Conservation (phyloP, 1,284 basidiomycete species). For the Malassezia obtusa region DNA sequence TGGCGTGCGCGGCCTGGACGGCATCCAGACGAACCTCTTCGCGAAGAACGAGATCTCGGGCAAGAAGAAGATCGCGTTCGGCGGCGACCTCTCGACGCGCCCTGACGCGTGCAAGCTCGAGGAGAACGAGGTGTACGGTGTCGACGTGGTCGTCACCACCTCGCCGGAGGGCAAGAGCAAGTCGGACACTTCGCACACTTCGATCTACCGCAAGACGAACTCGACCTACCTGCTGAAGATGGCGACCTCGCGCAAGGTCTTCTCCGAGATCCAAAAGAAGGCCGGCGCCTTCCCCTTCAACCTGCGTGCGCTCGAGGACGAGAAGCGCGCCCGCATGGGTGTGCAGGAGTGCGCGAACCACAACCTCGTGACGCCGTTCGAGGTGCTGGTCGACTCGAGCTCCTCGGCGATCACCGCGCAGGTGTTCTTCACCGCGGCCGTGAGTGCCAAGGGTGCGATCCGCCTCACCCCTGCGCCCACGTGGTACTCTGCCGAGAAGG, state of each 20-base stretch:
- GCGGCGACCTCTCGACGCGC: constrained; percentile 29
- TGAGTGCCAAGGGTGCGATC: constrained; percentile 62
- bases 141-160: constrained; percentile 69
- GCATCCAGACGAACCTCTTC: constrained; percentile 80
- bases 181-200: constrained; percentile 74
- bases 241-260: constrained; percentile 88
- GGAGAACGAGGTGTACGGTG: constrained; percentile 89
- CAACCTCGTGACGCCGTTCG: constrained; percentile 76
- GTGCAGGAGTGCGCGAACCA: constrained; percentile 92
- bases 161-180: constrained; percentile 55
- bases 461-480: constrained; percentile 73
- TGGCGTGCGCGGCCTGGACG: constrained; percentile 38
- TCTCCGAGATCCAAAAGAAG: constrained; percentile 94
- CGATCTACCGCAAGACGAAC: constrained; percentile 82
- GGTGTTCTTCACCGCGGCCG: constrained; percentile 89
- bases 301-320: constrained; percentile 82
- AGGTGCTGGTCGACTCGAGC: constrained; percentile 53
- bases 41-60: constrained; percentile 77
- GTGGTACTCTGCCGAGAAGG: constrained; percentile 86
- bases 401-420: constrained; percentile 55
- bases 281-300: constrained; percentile 97
- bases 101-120: constrained; percentile 49
- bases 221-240: constrained; percentile 88
- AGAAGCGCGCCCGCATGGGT: constrained; percentile 87
- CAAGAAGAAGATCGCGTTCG: constrained; percentile 40